Base-by-base conservation (phyloP, 2,329 filamentous ascomycete genomes). In the Diplodia scrobiculata region DNA sequence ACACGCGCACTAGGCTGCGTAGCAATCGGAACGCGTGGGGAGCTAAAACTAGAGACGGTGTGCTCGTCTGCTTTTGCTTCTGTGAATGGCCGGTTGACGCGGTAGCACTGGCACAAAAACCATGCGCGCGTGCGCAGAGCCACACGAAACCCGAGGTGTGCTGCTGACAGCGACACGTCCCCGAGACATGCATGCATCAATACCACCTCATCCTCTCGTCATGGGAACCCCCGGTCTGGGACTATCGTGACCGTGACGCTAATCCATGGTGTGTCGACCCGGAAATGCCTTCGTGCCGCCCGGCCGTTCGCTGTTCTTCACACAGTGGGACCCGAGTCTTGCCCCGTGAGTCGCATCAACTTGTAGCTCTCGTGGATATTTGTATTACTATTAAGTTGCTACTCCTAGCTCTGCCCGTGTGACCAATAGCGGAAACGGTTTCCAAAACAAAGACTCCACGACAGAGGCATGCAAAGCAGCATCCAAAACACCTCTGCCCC, bases 181-280 rank as follows among this genome's bases (percentile, higher is more conserved):
- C 55, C 55, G 55, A 60, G 55, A 60, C 55, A 60, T 60, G 55
- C 55, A 34, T 60, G 38, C 41, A 25, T 60, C 19, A 45, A 58
- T 45, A 34, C 34, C n/a, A 47, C 14, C 21, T 10, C 25, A 19
- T 25, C 7, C 21, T 3, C 36, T 10, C 25, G 48, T 60, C 55
- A 60, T 60, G 55, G 29, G 55, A 27, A 32, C 55, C 1, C 9
- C 27, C n/a, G 25, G 25, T 10, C 10, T 19, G 13, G 29, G 6
- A 5, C 38, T 10, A 14, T 2, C n/a, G 52, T 19, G 11, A 11
- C 51, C 25, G 13, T 53, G 9, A 54, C 32, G 10, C 48, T 29
- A 5, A n/a, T 21, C 47, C 47, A 50, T 19, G n/a, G 3, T 2
- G 2, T 0, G 25, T 21, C 32, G 9, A 34, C 38, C 38, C 38